Evolutionary conservation across 352 stramenopile genomes (phyloP).

Genomic region (Phytophthora cryptogea): DNA sequence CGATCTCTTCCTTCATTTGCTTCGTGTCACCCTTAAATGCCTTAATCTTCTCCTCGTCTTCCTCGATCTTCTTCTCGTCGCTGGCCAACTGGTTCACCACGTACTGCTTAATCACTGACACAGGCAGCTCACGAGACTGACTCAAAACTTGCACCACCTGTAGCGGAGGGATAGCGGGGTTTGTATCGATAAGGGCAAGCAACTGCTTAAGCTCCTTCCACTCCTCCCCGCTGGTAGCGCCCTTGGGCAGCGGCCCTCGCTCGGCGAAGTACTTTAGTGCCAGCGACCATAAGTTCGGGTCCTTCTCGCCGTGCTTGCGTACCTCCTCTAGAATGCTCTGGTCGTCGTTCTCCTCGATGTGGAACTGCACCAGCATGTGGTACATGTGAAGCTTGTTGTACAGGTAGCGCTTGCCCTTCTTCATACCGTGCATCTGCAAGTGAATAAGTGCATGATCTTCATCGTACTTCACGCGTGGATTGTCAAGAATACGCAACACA

Average conservation of each 20-base stretch:
- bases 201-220: slow-evolving; percentile 85
- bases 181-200: slow-evolving; percentile 77
- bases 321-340: slow-evolving; percentile 90
- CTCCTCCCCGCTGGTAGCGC: slow-evolving; percentile 57
- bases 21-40: slow-evolving; percentile 87
- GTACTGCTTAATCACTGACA: slow-evolving; percentile 86
- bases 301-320: slow-evolving; percentile 89
- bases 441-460: slow-evolving; percentile 93
- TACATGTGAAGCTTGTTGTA: slow-evolving; percentile 96
- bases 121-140: slow-evolving; percentile 78
- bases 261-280: slow-evolving; percentile 92
- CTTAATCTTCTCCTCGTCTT: slow-evolving; percentile 88
- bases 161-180: slow-evolving; percentile 80
- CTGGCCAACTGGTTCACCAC: slow-evolving; percentile 83
- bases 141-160: slow-evolving; percentile 88
- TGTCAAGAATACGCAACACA: slow-evolving; percentile 89
- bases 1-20: slow-evolving; percentile 91
- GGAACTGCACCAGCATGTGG: slow-evolving; percentile 94
- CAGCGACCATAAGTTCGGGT: slow-evolving; percentile 90
- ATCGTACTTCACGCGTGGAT: slow-evolving; percentile 91
- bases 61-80: slow-evolving; percentile 83
- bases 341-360: slow-evolving; percentile 93
- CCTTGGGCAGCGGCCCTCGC: slow-evolving; percentile 73
- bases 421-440: slow-evolving; percentile 92
- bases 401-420: slow-evolving; percentile 92